Base-by-base conservation (phyloP, 2,329 filamentous ascomycete genomes). In the Cladosporium halotolerans region DNA sequence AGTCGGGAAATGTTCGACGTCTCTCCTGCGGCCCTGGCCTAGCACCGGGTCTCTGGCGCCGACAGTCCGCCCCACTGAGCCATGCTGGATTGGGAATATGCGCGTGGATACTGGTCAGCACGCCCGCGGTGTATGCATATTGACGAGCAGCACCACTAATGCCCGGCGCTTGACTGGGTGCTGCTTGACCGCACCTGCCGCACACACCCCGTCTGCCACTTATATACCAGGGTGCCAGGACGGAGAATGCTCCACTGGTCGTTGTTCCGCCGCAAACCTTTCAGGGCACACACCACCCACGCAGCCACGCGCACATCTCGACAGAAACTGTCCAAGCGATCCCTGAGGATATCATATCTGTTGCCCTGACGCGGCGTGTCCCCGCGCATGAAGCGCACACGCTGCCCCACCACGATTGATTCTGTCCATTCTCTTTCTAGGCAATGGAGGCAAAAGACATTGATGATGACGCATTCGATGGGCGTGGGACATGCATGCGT, bases 401-500 rank as follows among this genome's bases (percentile, higher is more conserved):
- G 23, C 32, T n/a, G 40, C 41, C 40, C 48, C 48, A 51, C 48
- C 11, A 11, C 18, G 13, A 36, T 19, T 19, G 14, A 39, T 19
- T 31, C n/a, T 38, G 18, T 31, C 48, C 36, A 44, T 28, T 28
- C 40, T 28, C 36, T 16, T 44, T 51, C 13, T 5, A 51, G 48
- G 31, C 40, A 49, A 9, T 49, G 23, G 19, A 49, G 7, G 23
- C 23, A 28, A 7, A 28, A 28, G 23, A 28, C 23, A 28, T 7
- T 7, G 5, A 28, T 28, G 23, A 28, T 28, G 23, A 28, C 23
- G 23, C 23, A 28, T 7, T 32, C 14, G 44, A 9, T 6, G 9
- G 40, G 18, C 40, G 9, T 44, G 48, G 16, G 48, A 51, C 48
- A 51, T 44, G 48, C 48, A 44, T 51, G 32, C 16, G 48, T 31